Base-by-base conservation (phyloP, 1,284 basidiomycete species). In the Sporisorium exsertum region DNA sequence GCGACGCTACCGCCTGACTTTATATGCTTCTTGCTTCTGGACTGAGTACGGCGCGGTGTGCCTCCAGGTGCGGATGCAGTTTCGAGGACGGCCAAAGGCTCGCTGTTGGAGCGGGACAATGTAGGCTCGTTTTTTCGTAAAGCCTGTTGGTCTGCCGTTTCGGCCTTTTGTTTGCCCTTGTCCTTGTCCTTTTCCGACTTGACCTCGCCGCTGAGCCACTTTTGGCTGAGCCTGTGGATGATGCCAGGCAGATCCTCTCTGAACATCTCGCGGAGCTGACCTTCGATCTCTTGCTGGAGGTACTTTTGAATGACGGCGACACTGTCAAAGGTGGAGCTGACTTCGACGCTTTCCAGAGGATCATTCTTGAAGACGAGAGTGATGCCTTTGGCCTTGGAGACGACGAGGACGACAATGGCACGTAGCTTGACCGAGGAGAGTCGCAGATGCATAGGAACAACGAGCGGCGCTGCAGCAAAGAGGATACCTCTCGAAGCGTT, bases 321-420 rank as follows among this genome's bases (percentile, higher is more conserved):
- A 18, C 93, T 95, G 87, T 99, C 97, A 83, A 99, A 99, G 0
- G 96, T 98, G 83, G 92, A 94, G 85, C 92, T 94, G 81, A 99
- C 98, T 83, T 98, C 93, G 60, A 99, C 94, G 80, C 95, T 94
- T 87, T 99, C 95, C 22, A 99, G 89, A 0, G 97, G 97, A 86
- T 99, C 97, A 62, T 97, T 99, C 88, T 99, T 99, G 91, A 99
- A 99, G 26, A 99, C 97, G 51, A 99, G 90, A 0, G 97, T 99
- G 85, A 99, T 97, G 54, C 97, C 97, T 84, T 98, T 98, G 1
- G 77, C 85, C 93, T 94, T 94, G 27, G 95, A 97, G 59, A 99
- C 94, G 81, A 99, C 95, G 52, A 99, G 91, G 72, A 99, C 96
- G 79, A 99, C 93, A 82, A 98, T 98, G 35, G 96, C 97, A 79